Base-by-base conservation (phyloP, 108 stramenopile species). In the Asterionellopsis glacialis region DNA sequence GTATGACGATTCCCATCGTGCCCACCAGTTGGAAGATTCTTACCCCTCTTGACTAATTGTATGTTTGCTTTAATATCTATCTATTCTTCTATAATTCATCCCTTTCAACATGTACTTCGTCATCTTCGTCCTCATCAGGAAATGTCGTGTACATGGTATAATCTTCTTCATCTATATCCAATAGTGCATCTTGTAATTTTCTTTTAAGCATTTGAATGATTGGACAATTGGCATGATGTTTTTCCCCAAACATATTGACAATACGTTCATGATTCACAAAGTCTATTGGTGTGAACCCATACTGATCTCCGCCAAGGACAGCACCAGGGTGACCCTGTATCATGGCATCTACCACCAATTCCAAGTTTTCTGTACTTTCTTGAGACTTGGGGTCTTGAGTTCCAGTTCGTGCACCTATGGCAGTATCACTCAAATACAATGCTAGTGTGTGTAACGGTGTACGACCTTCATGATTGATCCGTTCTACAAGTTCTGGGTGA, bases 181-280 rank as follows among this genome's bases (percentile, higher is more conserved):
- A 5, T 15, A 25, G 1, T 25, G 6, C 52, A 5, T 53, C 24
- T 15, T 24, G 9, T 23, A 53, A 24, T 15, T 53, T 19, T 24
- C 12, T 6, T 53, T 53, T 5, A 19, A 53, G 19, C 52, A 53
- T 53, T 19, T 53, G 19, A 24, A 53, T 21, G 22, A 53, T 15
- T 1, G 19, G 22, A 15, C 22, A 11, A 9, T 53, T 21, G 24
- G 19, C 19, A 25, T 24, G 24, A 21, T 24, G 52, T 53, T 5
- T 11, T 53, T 24, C 52, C 6, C 52, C 52, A 15, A 24, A 24
- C 21, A 24, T 24, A 9, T 5, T 24, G 2, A 19, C 15, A 19
- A 53, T 2, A 22, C 52, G 52, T 24, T 53, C 24, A 9, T 53
- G 52, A 24, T 19, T 24, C 19, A 53, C 52, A 53, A 53, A 15